Conservation (phyloP, 495 filamentous ascomycete species). For the Tuber magnatum region DNA sequence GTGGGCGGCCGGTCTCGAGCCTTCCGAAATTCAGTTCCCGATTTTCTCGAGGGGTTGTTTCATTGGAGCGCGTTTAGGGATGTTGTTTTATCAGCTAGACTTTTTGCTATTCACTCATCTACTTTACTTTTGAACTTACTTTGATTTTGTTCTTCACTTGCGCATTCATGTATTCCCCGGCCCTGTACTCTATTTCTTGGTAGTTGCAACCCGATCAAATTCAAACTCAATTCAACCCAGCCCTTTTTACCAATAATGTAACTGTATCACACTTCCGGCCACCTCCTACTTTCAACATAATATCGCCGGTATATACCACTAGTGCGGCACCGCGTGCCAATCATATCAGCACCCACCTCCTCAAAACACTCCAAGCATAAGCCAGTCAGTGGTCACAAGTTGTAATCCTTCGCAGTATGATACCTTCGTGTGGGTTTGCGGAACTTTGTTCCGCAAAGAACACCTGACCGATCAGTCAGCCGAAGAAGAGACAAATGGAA, state of each 20-base stretch:
- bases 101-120: not conserved
- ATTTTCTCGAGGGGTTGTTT: not conserved
- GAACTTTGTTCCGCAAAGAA: not conserved
- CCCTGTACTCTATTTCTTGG: not conserved
- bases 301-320: not conserved
- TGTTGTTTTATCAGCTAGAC: not conserved
- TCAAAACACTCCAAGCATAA: not conserved
- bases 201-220: not conserved
- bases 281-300: not conserved
- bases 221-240: not conserved
- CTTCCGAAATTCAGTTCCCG: not conserved
- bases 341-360: not conserved
- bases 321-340: not conserved
- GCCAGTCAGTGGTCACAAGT: not conserved
- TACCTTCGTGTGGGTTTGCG: not conserved
- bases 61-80: not conserved
- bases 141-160: not conserved
- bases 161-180: not conserved
- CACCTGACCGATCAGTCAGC: not conserved
- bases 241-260: not conserved
- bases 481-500: not conserved
- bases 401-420: not conserved
- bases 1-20: not conserved
- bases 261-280: not conserved
- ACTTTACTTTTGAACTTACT: not conserved